A percentile compares a stretch with the other conserved stretches of the same genome.
Conservation (phyloP, 2,329 filamentous ascomycete genomes). For the Alternaria ventricosa region DNA sequence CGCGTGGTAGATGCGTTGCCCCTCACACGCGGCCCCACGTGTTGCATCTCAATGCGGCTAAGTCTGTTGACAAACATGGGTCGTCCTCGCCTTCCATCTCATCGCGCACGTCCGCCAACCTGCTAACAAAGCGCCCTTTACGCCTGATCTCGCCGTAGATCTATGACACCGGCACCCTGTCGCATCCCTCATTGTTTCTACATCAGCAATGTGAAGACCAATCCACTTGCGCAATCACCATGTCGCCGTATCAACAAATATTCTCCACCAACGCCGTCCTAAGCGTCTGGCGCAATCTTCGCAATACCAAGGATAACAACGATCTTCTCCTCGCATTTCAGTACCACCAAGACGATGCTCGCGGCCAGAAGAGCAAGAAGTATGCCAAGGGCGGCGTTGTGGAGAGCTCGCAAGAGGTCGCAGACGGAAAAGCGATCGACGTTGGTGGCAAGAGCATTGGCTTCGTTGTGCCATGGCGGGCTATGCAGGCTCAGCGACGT, state of each 20-base stretch:
- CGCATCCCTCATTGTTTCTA: not conserved
- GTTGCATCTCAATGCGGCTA: conserved; percentile 13
- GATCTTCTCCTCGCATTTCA: conserved; percentile 44
- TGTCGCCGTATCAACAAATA: conserved; percentile 43
- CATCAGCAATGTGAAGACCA: conserved; percentile 22
- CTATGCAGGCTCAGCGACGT: conserved; percentile 43
- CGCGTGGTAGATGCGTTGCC: conserved; percentile 11
- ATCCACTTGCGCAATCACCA: conserved; percentile 14
- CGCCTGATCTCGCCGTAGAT: not conserved
- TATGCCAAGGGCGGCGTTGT: conserved; percentile 20
- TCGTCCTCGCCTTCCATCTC: not conserved
- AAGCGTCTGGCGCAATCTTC: conserved; percentile 45
- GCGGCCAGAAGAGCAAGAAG: conserved; percentile 22
- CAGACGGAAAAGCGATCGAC: conserved; percentile 27
- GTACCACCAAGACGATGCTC: conserved; percentile 38
- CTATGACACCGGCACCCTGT: not conserved
- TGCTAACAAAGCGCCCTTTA: conserved; percentile 7
- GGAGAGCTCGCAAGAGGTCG: conserved; percentile 27
- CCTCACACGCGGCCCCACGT: conserved; percentile 20
- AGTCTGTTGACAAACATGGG: conserved; percentile 13
- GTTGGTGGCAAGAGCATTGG: conserved; percentile 39
- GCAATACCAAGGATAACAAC: conserved; percentile 37
- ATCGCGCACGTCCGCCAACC: conserved; percentile 5
- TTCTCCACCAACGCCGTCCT: conserved; percentile 44
- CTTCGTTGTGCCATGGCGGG: conserved; percentile 46